Base-by-base conservation (phyloP, 78 protist genomes). In the Goniomonas avonlea region DNA sequence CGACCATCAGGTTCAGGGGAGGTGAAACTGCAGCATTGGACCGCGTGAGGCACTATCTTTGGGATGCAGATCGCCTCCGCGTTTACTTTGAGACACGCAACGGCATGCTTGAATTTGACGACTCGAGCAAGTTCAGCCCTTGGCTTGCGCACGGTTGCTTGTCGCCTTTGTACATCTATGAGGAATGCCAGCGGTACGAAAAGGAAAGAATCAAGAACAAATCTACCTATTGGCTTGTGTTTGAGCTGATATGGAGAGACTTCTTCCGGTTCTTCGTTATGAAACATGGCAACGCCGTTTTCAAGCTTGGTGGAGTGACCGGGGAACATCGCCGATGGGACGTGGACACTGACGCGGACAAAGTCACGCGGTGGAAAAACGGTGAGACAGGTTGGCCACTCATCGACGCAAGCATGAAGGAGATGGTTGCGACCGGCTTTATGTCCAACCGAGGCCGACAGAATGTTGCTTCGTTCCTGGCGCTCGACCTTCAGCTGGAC, bases 131-230 rank as follows among this genome's bases (percentile, higher is more conserved):
- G 82, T 53, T 86, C 40, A 34, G 80, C 4, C 86, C 90, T 18
- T 86, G 83, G 84, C 74, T 82, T 34, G 90, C 90, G 35, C 75
- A 27, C 34, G 90, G 90, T n/a, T 82, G 86, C 79, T 17, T 86
- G 53, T 41, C 80, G n/a, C 78, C 86, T 5, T 43, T 76, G 15
- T 32, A 0, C 31, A 63, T 86, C 38, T 34, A 75, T 21, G 31
- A 0, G 32, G 85, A 81, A 76, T 4, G 21, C 53, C 60, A 37
- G 43, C 56, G 60, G 27, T 78, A 84, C 82, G 87, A 86, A 79
- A 0, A 11, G 5, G 29, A 41, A 63, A 80, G 77, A 45, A 84
- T 37, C 23, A 27, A 18, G 56, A 86, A 86, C 82, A 58, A 81
- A 71, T 60, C 79, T n/a, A 86, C 90, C 18, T 86, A 86, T 80